Conservation (phyloP, 2,329 filamentous ascomycete species). For the Beauveria caledonica region DNA sequence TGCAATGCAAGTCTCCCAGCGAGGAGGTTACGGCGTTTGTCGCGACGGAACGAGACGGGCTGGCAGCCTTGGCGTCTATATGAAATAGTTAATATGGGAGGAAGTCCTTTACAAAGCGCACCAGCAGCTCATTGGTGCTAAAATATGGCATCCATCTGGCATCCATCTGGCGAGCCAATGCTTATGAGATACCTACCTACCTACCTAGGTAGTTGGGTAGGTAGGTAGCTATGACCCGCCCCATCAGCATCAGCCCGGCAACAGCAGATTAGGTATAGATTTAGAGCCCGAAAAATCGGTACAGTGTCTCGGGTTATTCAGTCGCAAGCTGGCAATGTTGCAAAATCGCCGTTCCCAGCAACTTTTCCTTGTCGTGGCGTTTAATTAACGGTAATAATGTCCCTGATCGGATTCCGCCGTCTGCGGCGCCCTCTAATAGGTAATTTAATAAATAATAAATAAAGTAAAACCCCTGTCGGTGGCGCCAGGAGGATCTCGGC, state of each 20-base stretch:
- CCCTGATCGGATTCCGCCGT: not conserved
- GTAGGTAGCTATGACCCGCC: not conserved
- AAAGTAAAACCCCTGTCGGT: not conserved
- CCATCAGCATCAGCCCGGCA: not conserved
- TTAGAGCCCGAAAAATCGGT: not conserved
- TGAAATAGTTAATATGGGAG: too few relatives aligned
- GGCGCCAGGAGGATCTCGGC: slow-evolving; percentile 1
- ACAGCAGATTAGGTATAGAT: not conserved
- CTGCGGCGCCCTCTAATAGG: not conserved
- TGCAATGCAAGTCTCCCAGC: too few relatives aligned
- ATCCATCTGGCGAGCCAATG: too few relatives aligned
- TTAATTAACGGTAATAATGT: too few relatives aligned
- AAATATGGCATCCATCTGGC: not conserved
- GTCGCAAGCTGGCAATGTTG: not conserved
- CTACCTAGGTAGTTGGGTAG: too few relatives aligned
- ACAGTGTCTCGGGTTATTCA: not conserved
- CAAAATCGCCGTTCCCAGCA: not conserved
- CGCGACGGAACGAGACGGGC: too few relatives aligned
- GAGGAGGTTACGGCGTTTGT: too few relatives aligned
- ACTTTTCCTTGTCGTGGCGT: not conserved
- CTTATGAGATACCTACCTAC: too few relatives aligned
- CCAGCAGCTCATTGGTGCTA: slow-evolving; percentile 1
- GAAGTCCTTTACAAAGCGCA: not conserved
- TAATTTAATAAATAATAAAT: too few relatives aligned
- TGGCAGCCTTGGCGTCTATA: too few relatives aligned